These are phyloP conservation scores for Sarocladium brachiariae DNA, from an alignment of 2,329 filamentous ascomycete genomes.

Conservation along the genomic window DNA sequence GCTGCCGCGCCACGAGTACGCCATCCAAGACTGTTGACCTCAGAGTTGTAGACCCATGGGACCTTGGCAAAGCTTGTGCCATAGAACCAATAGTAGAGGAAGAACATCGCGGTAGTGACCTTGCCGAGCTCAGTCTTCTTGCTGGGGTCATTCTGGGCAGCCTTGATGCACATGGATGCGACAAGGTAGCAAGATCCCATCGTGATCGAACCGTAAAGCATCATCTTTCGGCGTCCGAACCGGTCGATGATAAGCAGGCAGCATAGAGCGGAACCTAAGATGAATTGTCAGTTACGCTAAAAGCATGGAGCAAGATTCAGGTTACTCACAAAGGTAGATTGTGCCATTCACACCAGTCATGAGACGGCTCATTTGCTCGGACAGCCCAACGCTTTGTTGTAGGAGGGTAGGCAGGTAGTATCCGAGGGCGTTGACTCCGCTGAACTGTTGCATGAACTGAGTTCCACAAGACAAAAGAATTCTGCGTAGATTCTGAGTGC, in stretches of 20 bases:
- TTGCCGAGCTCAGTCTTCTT: slow-evolving; percentile 25
- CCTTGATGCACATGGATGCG: slow-evolving; percentile 27
- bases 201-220: slow-evolving; percentile 29
- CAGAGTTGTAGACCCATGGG: slow-evolving; percentile 35
- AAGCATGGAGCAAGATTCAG: neutral
- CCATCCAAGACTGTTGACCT: slow-evolving; percentile 35
- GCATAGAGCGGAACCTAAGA: slow-evolving; percentile 24
- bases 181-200: slow-evolving; percentile 31
- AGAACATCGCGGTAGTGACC: slow-evolving; percentile 34
- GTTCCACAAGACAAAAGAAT: slow-evolving; percentile 37
- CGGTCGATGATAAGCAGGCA: slow-evolving; percentile 33
- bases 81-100: slow-evolving; percentile 36
- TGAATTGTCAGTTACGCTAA: neutral
- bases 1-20: slow-evolving; percentile 34
- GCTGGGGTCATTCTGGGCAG: slow-evolving; percentile 23
- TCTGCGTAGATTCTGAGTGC: slow-evolving; percentile 29
- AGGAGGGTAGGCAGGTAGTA: slow-evolving; percentile 48
- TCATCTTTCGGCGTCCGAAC: slow-evolving; percentile 33
- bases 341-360: slow-evolving; percentile 46
- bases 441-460: slow-evolving; percentile 40
- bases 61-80: slow-evolving; percentile 31
- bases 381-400: slow-evolving; percentile 47
- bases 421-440: slow-evolving; percentile 33
- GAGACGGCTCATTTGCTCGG: slow-evolving; percentile 42
- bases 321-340: slow-evolving; percentile 24